Evolutionary conservation across 768 basidiomycete species (phyloP).

Genomic region (Auricularia auricula-judae): DNA sequence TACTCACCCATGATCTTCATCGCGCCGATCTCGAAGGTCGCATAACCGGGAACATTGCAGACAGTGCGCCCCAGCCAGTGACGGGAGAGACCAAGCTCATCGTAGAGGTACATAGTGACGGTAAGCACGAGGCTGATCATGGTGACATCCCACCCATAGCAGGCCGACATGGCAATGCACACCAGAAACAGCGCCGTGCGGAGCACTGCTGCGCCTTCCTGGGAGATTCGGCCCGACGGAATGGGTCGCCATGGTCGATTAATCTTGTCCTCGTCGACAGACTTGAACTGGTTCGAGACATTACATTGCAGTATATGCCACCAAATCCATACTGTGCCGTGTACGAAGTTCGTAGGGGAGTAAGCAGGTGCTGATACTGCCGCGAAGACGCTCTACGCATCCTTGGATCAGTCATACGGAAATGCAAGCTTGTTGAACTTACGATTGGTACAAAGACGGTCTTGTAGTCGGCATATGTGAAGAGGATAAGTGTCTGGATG

Average conservation of each 20-base stretch:
- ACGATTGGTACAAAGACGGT: constrained; percentile 26
- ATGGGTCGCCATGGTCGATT: constrained; percentile 29
- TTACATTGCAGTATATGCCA: constrained; percentile 23
- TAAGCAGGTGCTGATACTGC: constrained; percentile 8
- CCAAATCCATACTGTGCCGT: constrained; percentile 19
- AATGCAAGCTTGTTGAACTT: neutral
- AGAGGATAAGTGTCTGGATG: constrained; percentile 21
- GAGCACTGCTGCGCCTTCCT: constrained; percentile 12
- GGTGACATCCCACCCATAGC: constrained; percentile 21
- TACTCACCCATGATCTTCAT: constrained; percentile 20
- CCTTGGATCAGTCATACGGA: neutral
- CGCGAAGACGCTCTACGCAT: constrained; percentile 12
- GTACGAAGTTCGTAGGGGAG: constrained; percentile 2
- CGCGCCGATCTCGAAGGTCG: constrained; percentile 24
- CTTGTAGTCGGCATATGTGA: constrained; percentile 25
- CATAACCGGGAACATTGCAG: constrained; percentile 22
- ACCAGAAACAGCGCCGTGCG: too few relatives aligned
- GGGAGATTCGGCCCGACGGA: constrained; percentile 23
- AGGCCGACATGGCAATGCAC: too few relatives aligned
- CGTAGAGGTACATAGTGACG: constrained; percentile 16
- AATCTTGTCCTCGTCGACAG: constrained; percentile 18
- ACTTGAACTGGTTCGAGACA: constrained; percentile 22
- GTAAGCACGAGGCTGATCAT: constrained; percentile 17
- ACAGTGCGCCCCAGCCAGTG: constrained; percentile 22
- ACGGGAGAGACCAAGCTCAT: constrained; percentile 18